Conservation (phyloP, 1,284 basidiomycete species). For the Cystobasidium slooffiae region DNA sequence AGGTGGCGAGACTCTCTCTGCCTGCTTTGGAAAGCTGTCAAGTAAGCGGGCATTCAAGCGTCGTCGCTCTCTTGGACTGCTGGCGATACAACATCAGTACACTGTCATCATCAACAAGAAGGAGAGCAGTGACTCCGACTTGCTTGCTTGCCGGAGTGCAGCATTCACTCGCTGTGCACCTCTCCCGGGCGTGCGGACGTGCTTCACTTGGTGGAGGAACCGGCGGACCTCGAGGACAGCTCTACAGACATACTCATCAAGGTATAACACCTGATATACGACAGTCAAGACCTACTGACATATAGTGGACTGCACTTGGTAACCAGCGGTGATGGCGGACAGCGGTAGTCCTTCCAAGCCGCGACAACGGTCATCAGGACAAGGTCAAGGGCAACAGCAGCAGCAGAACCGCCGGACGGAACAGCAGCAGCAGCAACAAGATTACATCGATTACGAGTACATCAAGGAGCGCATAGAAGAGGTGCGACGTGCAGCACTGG, state of each 20-base stretch:
- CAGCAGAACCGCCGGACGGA: not conserved
- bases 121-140: no score
- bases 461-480: conserved; percentile 16
- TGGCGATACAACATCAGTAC: not conserved
- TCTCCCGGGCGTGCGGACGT: no score
- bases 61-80: not conserved
- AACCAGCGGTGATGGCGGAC: no score
- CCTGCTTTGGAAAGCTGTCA: conserved; percentile 16
- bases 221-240: no score
- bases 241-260: no score
- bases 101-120: no score
- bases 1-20: conserved; percentile 12
- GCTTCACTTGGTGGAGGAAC: no score
- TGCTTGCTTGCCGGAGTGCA: no score
- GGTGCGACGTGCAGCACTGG: not conserved
- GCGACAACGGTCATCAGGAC: not conserved
- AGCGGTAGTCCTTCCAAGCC: not conserved
- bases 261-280: no score
- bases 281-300: no score
- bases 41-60: not conserved
- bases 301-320: no score
- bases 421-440: conserved; percentile 3
- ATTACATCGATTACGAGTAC: conserved; percentile 14
- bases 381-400: not conserved
- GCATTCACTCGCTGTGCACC: no score